These are phyloP conservation scores for Spencermartinsiella ligniputridi DNA, from an alignment of 1,139 yeast species.

Conservation along the genomic window DNA sequence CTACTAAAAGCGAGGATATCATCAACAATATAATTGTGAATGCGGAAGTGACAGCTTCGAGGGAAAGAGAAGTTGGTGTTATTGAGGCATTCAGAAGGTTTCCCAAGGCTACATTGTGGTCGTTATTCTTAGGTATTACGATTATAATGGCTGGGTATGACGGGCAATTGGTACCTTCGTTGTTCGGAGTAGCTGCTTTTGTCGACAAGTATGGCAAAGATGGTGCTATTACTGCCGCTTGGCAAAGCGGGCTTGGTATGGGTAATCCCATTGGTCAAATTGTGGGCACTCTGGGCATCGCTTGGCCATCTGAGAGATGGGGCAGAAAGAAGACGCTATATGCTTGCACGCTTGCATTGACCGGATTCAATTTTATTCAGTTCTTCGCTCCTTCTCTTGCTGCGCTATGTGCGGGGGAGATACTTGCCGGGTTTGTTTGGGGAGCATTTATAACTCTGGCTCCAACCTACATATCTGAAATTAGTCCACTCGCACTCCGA, in stretches of 20 bases:
- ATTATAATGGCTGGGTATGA: constrained; percentile 51
- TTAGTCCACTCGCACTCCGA: constrained; percentile 43
- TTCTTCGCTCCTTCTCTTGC: constrained; percentile 40
- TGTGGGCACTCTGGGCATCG: constrained; percentile 21
- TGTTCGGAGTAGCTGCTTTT: constrained; percentile 44
- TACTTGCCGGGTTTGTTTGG: constrained; percentile 45
- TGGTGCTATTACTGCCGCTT: constrained; percentile 37
- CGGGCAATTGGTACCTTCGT: constrained; percentile 36
- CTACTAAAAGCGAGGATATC: too few species aligned
- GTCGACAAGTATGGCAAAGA: constrained; percentile 35
- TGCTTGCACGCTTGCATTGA: constrained; percentile 20
- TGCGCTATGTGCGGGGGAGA: constrained; percentile 41
- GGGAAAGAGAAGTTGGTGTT: constrained; percentile 20
- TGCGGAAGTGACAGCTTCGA: constrained; percentile 18
- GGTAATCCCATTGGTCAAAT: constrained; percentile 28
- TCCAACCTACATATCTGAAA: constrained; percentile 45
- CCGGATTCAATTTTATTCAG: constrained; percentile 39
- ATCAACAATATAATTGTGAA: constrained; percentile 6
- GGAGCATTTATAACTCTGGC: constrained; percentile 45
- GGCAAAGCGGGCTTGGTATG: constrained; percentile 26
- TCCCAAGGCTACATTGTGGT: constrained; percentile 44
- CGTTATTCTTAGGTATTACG: constrained; percentile 39
- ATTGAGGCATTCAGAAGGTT: constrained; percentile 22
- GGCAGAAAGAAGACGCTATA: constrained; percentile 48
- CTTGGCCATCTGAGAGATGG: constrained; percentile 38